A percentile compares a stretch with the other conserved stretches of the same genome.
phyloP scores from a whole-genome alignment of 495 filamentous ascomycete species.

The Pseudoneurospora amorphoporcata region DNA sequence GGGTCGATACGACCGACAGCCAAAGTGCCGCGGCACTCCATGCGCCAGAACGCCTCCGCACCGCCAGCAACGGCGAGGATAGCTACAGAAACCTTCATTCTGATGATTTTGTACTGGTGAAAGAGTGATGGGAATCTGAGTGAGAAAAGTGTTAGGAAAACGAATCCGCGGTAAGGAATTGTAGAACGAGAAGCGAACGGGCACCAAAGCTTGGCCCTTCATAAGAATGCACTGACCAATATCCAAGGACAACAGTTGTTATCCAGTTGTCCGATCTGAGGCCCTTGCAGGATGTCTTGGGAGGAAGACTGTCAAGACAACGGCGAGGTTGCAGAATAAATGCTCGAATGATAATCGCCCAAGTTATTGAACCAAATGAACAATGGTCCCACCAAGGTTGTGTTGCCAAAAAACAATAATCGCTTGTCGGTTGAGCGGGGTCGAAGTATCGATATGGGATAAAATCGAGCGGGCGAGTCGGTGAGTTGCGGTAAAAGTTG shows the following conservation, averaged over 20 bases:
- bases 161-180: neutral
- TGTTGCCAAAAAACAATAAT: neutral
- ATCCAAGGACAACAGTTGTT: neutral
- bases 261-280: neutral
- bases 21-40: slow-evolving; percentile 61
- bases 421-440: neutral
- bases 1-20: slow-evolving; percentile 66
- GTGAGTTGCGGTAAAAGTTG: neutral
- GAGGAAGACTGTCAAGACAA: neutral
- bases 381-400: neutral
- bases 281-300: neutral
- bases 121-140: slow-evolving; percentile 6
- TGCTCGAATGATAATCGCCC: neutral
- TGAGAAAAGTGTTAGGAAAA: neutral
- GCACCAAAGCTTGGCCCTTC: neutral
- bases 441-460: neutral
- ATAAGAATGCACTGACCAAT: neutral
- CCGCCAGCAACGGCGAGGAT: slow-evolving; percentile 20
- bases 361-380: neutral
- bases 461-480: neutral
- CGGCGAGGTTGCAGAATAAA: neutral
- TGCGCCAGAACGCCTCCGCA: slow-evolving; percentile 72
- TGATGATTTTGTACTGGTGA: slow-evolving; percentile 3
- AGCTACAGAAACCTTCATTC: slow-evolving; percentile 22
- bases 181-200: neutral